Percentiles rank a stretch among this genome's conserved stretches.
phyloP scores from a whole-genome alignment of 805 yeast species.

The Phaffomyces antillensis region DNA sequence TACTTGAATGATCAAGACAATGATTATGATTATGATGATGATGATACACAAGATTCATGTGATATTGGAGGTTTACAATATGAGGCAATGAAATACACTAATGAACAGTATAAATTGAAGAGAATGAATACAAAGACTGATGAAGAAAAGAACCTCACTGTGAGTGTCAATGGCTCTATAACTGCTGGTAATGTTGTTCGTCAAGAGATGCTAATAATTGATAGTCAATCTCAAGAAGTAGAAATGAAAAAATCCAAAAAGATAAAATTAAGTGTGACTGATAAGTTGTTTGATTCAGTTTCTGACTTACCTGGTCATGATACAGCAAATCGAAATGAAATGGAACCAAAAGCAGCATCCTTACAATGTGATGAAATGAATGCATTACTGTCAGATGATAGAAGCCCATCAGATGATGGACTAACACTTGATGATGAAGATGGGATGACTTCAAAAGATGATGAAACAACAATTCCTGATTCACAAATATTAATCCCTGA shows the following conservation, averaged over 20 bases:
- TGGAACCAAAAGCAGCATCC: too few relatives aligned
- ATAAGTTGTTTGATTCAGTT: too few relatives aligned
- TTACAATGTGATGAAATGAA: not conserved
- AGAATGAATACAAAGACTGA: not conserved
- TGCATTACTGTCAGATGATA: not conserved
- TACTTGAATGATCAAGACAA: slow-evolving; percentile 3
- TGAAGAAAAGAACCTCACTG: too few relatives aligned
- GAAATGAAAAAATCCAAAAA: not conserved
- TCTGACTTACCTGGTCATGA: too few relatives aligned
- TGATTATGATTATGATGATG: slow-evolving; percentile 23
- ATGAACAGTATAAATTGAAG: not conserved
- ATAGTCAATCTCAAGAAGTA: not conserved
- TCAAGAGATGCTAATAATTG: not conserved
- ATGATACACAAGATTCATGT: not conserved
- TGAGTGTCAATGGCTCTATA: too few relatives aligned
- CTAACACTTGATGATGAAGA: not conserved
- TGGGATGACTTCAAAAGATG: not conserved
- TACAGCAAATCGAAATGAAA: too few relatives aligned
- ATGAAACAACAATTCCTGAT: not conserved
- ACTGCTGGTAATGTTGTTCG: not conserved
- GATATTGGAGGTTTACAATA: not conserved
- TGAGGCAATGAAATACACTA: not conserved
- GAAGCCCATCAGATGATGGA: not conserved
- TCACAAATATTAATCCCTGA: not conserved
- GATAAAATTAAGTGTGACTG: too few relatives aligned